These are phyloP conservation scores for Diaporthe eres DNA, from an alignment of 2,329 filamentous ascomycete genomes.

Conservation along the genomic window DNA sequence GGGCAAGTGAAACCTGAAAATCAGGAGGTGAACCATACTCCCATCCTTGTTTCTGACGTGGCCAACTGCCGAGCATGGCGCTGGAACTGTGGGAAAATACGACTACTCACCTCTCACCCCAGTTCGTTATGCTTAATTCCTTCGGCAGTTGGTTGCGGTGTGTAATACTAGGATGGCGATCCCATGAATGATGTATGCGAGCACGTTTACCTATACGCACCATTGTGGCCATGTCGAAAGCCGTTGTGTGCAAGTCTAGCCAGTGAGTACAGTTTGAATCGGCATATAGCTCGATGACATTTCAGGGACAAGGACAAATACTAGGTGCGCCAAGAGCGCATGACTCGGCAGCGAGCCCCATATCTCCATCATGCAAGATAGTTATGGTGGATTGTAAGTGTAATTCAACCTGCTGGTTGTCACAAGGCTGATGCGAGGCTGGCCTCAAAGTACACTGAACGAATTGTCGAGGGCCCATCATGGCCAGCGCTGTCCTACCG, in stretches of 20 bases:
- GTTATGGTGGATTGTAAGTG: background rate
- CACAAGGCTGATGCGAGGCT: constrained; percentile 18
- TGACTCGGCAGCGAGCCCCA: constrained; percentile 17
- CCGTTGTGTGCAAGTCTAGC: background rate
- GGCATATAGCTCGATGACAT: too few relatives aligned
- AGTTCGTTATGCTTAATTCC: background rate
- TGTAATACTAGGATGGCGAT: background rate
- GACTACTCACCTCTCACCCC: constrained; percentile 1
- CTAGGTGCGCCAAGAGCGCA: background rate
- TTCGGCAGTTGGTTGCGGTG: constrained; percentile 5
- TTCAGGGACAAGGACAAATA: background rate
- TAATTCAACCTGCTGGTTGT: constrained; percentile 1
- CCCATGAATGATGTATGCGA: background rate
- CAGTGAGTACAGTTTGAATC: background rate
- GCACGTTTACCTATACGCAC: too few relatives aligned
- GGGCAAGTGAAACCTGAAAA: background rate
- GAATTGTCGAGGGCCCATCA: background rate
- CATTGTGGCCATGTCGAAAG: background rate
- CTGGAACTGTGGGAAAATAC: background rate
- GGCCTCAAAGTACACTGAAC: background rate
- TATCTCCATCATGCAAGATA: background rate
- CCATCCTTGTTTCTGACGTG: background rate
- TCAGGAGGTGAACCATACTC: background rate
- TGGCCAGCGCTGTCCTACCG: background rate
- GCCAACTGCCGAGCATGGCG: background rate